Evolutionary conservation across 2,329 filamentous ascomycete species (phyloP).

Genomic region (Eurotiales sp.): DNA sequence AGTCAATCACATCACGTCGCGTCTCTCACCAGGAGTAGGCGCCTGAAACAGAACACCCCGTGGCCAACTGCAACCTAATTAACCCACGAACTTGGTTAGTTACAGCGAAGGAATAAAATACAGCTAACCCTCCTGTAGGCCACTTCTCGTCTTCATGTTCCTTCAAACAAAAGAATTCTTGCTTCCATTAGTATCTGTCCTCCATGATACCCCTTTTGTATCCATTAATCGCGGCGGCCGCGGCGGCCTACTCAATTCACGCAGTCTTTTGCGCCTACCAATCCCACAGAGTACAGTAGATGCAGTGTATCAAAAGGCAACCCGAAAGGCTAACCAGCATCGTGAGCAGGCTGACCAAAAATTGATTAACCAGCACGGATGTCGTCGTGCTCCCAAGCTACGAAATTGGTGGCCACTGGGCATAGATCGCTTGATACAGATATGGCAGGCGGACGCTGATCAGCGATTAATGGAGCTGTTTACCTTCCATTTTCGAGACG

Average conservation of each 20-base stretch:
- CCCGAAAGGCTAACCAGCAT: background rate
- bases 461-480: background rate
- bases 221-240: background rate
- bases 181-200: too few relatives aligned
- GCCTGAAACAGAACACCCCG: too few relatives aligned
- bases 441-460: background rate
- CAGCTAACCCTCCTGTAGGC: too few relatives aligned
- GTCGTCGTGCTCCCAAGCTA: background rate
- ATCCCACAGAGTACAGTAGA: background rate
- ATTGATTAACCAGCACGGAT: background rate
- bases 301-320: background rate
- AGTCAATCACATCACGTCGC: too few relatives aligned
- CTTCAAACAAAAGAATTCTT: too few relatives aligned
- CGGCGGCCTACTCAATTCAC: background rate
- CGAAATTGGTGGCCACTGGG: background rate
- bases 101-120: too few relatives aligned
- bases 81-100: too few relatives aligned
- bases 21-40: too few relatives aligned
- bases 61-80: too few relatives aligned
- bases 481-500: background rate
- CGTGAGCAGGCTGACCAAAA: background rate
- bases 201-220: background rate
- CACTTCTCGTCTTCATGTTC: too few relatives aligned
- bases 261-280: background rate
- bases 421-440: background rate